Conservation (phyloP, 169 alveolate genomes). For the Eimeria necatrix region DNA sequence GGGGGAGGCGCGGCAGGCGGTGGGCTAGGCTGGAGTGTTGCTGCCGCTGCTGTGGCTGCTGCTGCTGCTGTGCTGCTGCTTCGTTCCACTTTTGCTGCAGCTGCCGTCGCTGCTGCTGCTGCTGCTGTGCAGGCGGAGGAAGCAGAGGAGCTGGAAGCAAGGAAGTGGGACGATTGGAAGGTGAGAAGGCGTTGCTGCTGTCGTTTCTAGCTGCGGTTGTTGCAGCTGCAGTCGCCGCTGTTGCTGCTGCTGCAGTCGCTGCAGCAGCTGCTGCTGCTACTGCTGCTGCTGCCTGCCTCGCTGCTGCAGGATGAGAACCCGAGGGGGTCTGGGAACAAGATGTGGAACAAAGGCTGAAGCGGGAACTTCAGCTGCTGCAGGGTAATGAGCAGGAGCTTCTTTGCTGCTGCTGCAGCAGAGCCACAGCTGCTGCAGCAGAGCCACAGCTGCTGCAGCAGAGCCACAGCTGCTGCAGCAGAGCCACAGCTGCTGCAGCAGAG, state of each 20-base stretch:
- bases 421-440: background rate
- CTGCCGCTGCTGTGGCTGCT: conserved; percentile 23
- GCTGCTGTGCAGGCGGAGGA: conserved; percentile 65
- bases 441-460: conserved; percentile 1
- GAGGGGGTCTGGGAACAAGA: conserved; percentile 65
- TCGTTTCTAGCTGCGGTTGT: background rate
- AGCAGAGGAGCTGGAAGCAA: conserved; percentile 42
- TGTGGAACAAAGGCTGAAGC: conserved; percentile 70
- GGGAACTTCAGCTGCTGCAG: background rate
- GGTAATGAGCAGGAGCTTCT: background rate
- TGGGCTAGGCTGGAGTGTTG: conserved; percentile 2
- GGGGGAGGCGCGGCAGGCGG: conserved; percentile 53
- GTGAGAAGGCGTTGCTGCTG: conserved; percentile 39
- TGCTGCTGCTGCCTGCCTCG: background rate
- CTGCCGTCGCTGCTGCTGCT: conserved; percentile 14
- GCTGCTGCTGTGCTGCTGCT: background rate
- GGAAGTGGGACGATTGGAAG: conserved; percentile 78
- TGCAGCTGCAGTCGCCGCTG: background rate
- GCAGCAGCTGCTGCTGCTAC: background rate
- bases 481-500: conserved; percentile 22
- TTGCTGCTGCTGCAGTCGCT: conserved; percentile 16
- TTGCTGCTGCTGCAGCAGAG: conserved; percentile 30
- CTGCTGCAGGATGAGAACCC: conserved; percentile 75
- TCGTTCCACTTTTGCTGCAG: background rate
- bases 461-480: too few relatives aligned